Percentiles rank a stretch among this genome's conserved stretches.
These are phyloP conservation scores for Pseudomassariella vexata DNA, from an alignment of 2,329 filamentous ascomycete species.

Conservation along the genomic window DNA sequence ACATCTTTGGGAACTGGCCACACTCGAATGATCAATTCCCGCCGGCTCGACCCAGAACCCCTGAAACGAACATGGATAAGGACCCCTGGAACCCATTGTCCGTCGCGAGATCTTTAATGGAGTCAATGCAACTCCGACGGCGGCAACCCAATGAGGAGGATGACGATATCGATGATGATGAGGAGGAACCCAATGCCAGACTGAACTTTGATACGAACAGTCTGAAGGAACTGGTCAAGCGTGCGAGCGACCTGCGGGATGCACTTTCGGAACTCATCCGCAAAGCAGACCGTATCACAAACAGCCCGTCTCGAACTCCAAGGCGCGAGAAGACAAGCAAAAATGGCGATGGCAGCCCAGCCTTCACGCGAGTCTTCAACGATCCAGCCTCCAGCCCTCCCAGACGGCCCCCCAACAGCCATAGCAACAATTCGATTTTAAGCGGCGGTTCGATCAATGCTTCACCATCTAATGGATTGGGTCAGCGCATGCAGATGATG, in stretches of 20 bases:
- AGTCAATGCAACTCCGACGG: conserved; percentile 54
- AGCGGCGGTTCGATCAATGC: conserved; percentile 44
- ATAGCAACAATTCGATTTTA: conserved; percentile 47
- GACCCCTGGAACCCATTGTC: conserved; percentile 34
- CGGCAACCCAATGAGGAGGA: conserved; percentile 34
- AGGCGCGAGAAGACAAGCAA: conserved; percentile 35
- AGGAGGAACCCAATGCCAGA: conserved; percentile 38
- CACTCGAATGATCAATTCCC: conserved; percentile 29
- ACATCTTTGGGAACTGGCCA: conserved; percentile 55
- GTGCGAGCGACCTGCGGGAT: conserved; percentile 55
- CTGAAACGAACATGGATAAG: conserved; percentile 29
- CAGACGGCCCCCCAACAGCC: conserved; percentile 43
- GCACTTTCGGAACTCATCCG: conserved; percentile 55
- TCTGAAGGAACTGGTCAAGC: conserved; percentile 59
- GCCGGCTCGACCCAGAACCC: conserved; percentile 32
- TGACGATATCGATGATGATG: conserved; percentile 23
- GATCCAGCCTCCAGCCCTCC: conserved; percentile 53
- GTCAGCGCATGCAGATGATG: conserved; percentile 58
- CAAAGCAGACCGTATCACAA: conserved; percentile 50
- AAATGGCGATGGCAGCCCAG: conserved; percentile 53
- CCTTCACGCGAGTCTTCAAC: conserved; percentile 61
- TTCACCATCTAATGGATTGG: conserved; percentile 44
- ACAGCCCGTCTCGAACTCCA: conserved; percentile 48
- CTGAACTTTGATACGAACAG: conserved; percentile 66
- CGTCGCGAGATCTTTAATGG: conserved; percentile 56